Evolutionary conservation across 257 asterid genomes (phyloP).

Genomic region (Cordia subcordata): DNA sequence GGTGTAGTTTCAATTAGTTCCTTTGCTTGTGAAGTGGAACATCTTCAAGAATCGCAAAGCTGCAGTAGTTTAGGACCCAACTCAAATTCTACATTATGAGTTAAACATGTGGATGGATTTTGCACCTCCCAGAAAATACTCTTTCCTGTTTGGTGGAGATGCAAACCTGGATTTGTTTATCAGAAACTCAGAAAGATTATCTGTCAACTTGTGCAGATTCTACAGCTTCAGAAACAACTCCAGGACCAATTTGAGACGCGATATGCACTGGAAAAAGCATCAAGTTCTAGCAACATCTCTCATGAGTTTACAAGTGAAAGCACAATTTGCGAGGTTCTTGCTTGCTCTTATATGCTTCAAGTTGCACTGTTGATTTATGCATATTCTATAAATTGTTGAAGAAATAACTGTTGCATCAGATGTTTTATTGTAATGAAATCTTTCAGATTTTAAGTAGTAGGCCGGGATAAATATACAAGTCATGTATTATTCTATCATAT

Average conservation of each 20-base stretch:
- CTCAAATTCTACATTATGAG: too few species aligned
- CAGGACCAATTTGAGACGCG: background rate
- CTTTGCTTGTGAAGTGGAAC: too few species aligned
- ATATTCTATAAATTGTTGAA: too few species aligned
- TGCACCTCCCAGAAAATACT: background rate
- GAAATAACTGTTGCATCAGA: background rate
- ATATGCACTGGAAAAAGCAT: slow-evolving; percentile 3
- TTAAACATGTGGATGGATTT: too few species aligned
- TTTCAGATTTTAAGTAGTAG: too few species aligned
- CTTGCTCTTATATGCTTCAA: background rate
- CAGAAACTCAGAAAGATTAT: too few species aligned
- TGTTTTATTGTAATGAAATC: background rate
- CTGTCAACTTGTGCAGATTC: background rate
- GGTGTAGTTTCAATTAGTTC: too few species aligned
- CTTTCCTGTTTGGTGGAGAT: background rate
- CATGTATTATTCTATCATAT: too few species aligned
- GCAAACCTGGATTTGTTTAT: too few species aligned
- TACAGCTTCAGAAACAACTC: slow-evolving; percentile 7
- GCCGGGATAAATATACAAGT: too few species aligned
- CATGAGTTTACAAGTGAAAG: background rate
- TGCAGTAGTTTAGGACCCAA: too few species aligned
- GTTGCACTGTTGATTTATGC: background rate
- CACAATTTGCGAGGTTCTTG: background rate
- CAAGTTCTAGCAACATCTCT: background rate
- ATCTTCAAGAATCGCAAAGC: too few species aligned